Conservation (phyloP, 495 filamentous ascomycete genomes). For the Xylaria venustula region DNA sequence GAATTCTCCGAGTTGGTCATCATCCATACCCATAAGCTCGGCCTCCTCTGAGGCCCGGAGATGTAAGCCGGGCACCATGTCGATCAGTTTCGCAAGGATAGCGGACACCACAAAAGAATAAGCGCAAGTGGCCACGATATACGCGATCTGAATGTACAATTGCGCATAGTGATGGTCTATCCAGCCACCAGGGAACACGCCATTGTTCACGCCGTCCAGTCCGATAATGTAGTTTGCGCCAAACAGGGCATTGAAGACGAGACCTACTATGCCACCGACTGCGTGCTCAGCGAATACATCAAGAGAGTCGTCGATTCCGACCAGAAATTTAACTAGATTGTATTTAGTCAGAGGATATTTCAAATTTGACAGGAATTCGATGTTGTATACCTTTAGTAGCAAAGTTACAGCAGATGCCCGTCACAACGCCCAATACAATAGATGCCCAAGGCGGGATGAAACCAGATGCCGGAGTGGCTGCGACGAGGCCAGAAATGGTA, state of each 20-base stretch:
- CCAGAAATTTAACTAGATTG: conserved; percentile 84
- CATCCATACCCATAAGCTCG: conserved; percentile 98
- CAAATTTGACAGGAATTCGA: conserved; percentile 31
- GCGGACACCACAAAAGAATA: conserved; percentile 86
- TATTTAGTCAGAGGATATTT: conserved; percentile 24
- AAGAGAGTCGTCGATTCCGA: conserved; percentile 93
- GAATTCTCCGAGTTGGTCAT: conserved; percentile 98
- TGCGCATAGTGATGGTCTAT: conserved; percentile 85
- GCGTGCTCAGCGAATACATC: conserved; percentile 99
- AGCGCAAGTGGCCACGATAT: conserved; percentile 68
- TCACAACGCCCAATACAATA: conserved; percentile 79
- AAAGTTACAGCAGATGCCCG: conserved; percentile 91
- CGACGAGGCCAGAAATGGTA: conserved; percentile 84
- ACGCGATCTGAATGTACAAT: conserved; percentile 89
- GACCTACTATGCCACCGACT: conserved; percentile 87
- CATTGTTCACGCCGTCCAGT: conserved; percentile 88
- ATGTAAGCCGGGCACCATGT: conserved; percentile 84
- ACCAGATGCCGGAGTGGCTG: conserved; percentile 82
- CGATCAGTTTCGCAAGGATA: conserved; percentile 79
- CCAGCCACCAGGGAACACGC: conserved; percentile 70
- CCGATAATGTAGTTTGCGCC: conserved; percentile 86
- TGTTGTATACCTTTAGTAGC: conserved; percentile 64
- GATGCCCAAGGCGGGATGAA: conserved; percentile 89
- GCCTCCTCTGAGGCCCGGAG: conserved; percentile 92
- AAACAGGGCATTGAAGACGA: conserved; percentile 92